Conservation (phyloP, 1,139 yeast genomes). For the Nadsonia commutata region DNA sequence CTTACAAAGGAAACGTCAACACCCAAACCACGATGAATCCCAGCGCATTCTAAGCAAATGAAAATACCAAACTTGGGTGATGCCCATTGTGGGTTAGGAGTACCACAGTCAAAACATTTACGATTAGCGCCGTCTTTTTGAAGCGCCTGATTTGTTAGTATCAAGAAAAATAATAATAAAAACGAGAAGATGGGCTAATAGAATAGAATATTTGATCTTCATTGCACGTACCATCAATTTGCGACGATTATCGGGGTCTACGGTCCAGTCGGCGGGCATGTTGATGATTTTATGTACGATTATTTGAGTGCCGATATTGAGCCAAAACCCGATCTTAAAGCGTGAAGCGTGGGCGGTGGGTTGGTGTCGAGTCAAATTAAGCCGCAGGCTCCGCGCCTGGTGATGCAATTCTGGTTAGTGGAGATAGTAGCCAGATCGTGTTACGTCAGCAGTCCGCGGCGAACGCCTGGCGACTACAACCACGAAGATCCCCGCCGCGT, state of each 20-base stretch:
- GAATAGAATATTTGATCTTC: background rate
- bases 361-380: background rate
- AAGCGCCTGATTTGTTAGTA: conserved; percentile 25
- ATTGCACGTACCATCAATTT: conserved; percentile 35
- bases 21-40: conserved; percentile 87
- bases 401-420: too few relatives aligned
- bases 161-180: conserved; percentile 1
- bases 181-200: background rate
- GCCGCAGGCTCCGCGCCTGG: background rate
- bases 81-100: conserved; percentile 98
- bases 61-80: conserved; percentile 94
- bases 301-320: too few relatives aligned
- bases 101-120: conserved; percentile 85
- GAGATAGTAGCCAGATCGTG: too few relatives aligned
- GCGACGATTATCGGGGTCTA: conserved; percentile 82
- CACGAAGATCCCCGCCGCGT: too few relatives aligned
- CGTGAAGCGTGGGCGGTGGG: background rate
- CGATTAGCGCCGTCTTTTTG: conserved; percentile 77
- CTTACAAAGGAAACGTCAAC: conserved; percentile 95
- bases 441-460: too few relatives aligned
- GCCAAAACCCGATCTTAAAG: too few relatives aligned
- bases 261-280: conserved; percentile 44
- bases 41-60: conserved; percentile 95
- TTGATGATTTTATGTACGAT: too few relatives aligned
- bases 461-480: too few relatives aligned